These are phyloP conservation scores for Fagopyrum tataricum DNA, from an alignment of 148 eudicot genomes.

Conservation along the genomic window DNA sequence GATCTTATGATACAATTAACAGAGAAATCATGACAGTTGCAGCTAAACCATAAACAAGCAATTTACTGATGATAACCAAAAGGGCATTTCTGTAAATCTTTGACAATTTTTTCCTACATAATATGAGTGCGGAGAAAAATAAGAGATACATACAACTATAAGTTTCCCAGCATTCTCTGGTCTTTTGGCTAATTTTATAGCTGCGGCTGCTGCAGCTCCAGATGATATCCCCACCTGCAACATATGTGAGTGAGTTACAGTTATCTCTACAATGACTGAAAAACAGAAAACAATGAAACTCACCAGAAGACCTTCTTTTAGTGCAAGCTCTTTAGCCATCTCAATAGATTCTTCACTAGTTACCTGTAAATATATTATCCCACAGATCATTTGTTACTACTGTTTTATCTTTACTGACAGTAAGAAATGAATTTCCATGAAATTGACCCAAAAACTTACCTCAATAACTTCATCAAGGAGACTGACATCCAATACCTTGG, in stretches of 20 bases:
- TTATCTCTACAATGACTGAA: neutral
- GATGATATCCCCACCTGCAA: constrained; percentile 78
- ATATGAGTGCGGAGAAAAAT: neutral
- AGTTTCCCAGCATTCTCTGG: constrained; percentile 69
- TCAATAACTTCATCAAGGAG: constrained; percentile 55
- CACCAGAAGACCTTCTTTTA: constrained; percentile 50
- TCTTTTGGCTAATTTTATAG: constrained; percentile 50
- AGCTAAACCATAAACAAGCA: too few relatives aligned
- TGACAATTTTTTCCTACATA: too few relatives aligned
- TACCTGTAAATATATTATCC: constrained; percentile 11
- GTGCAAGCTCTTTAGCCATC: constrained; percentile 34
- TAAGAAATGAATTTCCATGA: neutral
- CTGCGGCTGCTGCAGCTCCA: constrained; percentile 84
- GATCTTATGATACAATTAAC: too few relatives aligned
- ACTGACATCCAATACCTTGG: constrained; percentile 39
- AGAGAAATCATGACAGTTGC: too few relatives aligned
- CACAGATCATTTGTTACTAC: neutral
- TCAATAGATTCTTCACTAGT: constrained; percentile 22
- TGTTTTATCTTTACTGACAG: neutral
- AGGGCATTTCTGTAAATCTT: too few relatives aligned
- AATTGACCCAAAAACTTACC: constrained; percentile 25
- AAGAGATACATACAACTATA: constrained; percentile 46
- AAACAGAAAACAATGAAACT: constrained; percentile 9
- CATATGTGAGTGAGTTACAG: neutral
- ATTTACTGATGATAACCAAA: too few relatives aligned